Evolutionary conservation across 192 early-diverging fungal genomes (phyloP).

Genomic region (Rhizophagus prolifer): DNA sequence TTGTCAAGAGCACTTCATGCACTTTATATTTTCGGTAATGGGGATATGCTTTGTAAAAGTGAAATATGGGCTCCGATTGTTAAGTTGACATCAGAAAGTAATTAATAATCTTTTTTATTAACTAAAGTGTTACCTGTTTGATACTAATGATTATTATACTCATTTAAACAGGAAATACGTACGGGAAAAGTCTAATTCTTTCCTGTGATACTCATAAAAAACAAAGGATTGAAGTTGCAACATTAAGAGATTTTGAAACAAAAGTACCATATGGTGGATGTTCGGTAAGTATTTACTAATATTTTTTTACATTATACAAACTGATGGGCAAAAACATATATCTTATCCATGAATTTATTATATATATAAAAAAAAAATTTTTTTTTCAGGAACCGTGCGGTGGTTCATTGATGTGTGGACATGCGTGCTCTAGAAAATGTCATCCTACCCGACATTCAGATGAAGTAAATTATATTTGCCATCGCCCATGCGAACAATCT

Average conservation of each 20-base stretch:
- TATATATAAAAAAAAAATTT: no score
- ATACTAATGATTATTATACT: neutral
- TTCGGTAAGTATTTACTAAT: neutral
- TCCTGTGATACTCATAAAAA: neutral
- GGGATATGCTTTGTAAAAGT: slow-evolving; percentile 40
- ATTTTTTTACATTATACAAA: no score
- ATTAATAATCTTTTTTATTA: neutral
- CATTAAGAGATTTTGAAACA: neutral
- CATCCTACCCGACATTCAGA: neutral
- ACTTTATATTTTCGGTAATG: slow-evolving; percentile 56
- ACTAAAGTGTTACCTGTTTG: no score
- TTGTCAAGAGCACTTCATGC: slow-evolving; percentile 55
- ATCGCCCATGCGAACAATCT: neutral
- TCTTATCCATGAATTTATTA: no score
- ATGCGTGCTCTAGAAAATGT: neutral
- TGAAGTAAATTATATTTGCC: neutral
- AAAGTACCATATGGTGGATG: neutral
- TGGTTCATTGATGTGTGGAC: neutral
- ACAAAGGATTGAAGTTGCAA: neutral
- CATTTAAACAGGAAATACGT: neutral
- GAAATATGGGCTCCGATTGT: slow-evolving; percentile 41
- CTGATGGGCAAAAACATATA: no score
- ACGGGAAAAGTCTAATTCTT: neutral
- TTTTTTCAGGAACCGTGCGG: neutral
- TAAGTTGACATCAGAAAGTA: neutral